These are phyloP conservation scores for Pharus latifolius DNA, from an alignment of 176 grass and related monocot genomes.

Conservation along the genomic window DNA sequence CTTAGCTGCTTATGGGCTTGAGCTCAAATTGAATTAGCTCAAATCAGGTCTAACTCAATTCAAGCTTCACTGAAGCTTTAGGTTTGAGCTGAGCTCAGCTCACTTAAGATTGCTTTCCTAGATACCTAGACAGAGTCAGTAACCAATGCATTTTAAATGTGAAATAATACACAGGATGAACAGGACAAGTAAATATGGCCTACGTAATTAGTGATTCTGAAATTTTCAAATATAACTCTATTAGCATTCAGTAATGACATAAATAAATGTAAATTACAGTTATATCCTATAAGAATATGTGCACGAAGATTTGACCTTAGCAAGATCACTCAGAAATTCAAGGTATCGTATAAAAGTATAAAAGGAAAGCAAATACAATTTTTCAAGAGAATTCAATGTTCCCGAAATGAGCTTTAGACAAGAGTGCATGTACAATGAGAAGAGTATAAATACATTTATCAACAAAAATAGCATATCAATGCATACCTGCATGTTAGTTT, in stretches of 20 bases:
- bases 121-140: neutral
- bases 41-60: neutral
- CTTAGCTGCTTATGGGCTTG: neutral
- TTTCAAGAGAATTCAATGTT: neutral
- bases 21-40: neutral
- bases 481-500: slow-evolving; percentile 53
- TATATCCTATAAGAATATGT: neutral
- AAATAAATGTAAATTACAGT: neutral
- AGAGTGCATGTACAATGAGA: neutral
- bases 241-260: neutral
- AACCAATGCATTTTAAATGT: neutral
- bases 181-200: neutral
- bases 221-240: neutral
- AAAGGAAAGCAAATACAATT: neutral
- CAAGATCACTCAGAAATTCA: neutral
- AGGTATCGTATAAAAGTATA: neutral
- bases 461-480: slow-evolving; percentile 10
- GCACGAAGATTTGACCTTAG: neutral
- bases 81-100: neutral
- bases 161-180: neutral
- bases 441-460: neutral
- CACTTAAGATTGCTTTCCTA: neutral
- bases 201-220: neutral
- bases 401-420: neutral
- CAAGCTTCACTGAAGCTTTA: neutral